Base-by-base conservation (phyloP, 257 asterid species). In the Dorcoceras hygrometricum region DNA sequence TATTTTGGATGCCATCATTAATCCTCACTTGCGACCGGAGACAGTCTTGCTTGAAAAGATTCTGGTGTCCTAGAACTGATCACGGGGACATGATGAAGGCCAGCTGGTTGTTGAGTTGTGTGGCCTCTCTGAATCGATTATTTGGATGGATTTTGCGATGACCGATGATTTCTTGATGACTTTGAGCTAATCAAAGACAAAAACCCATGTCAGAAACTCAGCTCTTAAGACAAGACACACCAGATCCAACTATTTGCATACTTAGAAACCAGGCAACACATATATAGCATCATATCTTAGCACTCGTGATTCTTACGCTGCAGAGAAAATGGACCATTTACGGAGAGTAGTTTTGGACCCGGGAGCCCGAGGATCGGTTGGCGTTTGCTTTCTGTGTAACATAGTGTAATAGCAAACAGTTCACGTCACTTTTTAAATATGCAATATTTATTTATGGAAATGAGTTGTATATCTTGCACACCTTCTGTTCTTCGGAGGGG, bases 121-220 rank as follows among this genome's bases (percentile, higher is more conserved):
- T 4, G 6, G 20, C 54, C 34, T 1, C 18, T 46, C 5, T 18
- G 54, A 18, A 74, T 62, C 50, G 88, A 86, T 10, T 95, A 97
- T 67, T 94, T 79, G 46, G 95, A 80, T 22, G 73, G 59, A 50
- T 83, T 68, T 54, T 94, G 97, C 5, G 97, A n/a, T n/a, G n/a
- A 83, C 70, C 81, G 95, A 46, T 66, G 87, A 65, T 76, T 82
- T 90, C 79, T 83, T 86, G 84, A 75, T n/a, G 96, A 82, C 78
- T 89, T 91, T 73, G 95, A 69, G 80, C 81, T 79, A 66, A 89
- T 82, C 84, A 60, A 65, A 69, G n/a, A 68, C 70, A 69, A 74
- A 59, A 62, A 46, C 53, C 20, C 26, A 20, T 22, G 19, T 57
- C 29, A 70, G 73, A 61, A 61, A 67, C 67, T 56, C 50, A 32